Conservation (phyloP, 371 early-diverging fungal genomes). For the Mortierella sp. region DNA sequence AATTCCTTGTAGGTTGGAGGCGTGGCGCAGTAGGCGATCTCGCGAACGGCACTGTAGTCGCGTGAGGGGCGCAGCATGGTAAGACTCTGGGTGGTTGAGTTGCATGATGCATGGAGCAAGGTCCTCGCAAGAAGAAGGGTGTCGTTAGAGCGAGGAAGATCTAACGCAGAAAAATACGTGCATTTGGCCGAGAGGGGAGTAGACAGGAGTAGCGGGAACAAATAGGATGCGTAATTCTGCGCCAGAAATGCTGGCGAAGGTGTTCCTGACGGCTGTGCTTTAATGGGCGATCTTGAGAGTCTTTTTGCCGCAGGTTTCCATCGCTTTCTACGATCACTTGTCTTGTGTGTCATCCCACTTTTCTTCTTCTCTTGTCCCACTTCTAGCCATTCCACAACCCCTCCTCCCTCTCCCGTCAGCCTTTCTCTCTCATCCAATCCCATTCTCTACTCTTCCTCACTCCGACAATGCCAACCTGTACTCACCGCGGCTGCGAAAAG, state of each 20-base stretch:
- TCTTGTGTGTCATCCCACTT: conserved; percentile 5
- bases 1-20: conserved; percentile 64
- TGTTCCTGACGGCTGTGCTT: too few relatives aligned
- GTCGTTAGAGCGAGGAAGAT: too few relatives aligned
- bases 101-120: too few relatives aligned
- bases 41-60: conserved; percentile 26
- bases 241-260: too few relatives aligned
- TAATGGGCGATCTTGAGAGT: too few relatives aligned
- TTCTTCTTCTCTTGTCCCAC: not conserved
- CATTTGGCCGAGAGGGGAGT: not conserved
- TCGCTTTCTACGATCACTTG: not conserved
- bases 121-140: too few relatives aligned
- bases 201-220: not conserved
- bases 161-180: conserved; percentile 28
- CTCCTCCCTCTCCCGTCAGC: not conserved
- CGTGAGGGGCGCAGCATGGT: conserved; percentile 24
- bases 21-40: conserved; percentile 57
- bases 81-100: too few relatives aligned
- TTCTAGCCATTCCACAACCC: conserved; percentile 2
- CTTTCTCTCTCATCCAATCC: too few relatives aligned
- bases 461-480: conserved; percentile 67
- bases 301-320: too few relatives aligned
- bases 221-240: too few relatives aligned
- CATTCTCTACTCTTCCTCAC: too few relatives aligned
- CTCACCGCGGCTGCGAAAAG: conserved; percentile 87